These are phyloP conservation scores for Trapa bicornis DNA, from an alignment of 345 rosid genomes.

Conservation along the genomic window DNA sequence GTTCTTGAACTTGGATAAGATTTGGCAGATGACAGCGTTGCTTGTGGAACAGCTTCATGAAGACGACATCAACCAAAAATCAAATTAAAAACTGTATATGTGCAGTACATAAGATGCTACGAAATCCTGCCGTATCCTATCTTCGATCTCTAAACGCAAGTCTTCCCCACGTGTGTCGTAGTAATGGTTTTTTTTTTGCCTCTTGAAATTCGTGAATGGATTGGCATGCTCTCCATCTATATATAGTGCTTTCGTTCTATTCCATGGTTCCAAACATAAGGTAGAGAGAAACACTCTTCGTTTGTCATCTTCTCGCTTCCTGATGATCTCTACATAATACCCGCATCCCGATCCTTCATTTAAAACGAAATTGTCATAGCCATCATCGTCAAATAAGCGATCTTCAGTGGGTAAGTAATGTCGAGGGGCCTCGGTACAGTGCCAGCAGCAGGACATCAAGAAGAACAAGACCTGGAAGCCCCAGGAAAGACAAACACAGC, in stretches of 20 bases:
- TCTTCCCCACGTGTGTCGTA: not conserved
- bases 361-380: not conserved
- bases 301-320: too few relatives aligned
- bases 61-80: not conserved
- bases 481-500: constrained; percentile 28
- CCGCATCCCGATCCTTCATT: too few relatives aligned
- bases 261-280: too few relatives aligned
- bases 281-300: too few relatives aligned
- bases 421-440: not conserved
- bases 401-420: not conserved
- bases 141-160: not conserved
- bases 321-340: too few relatives aligned
- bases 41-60: not conserved
- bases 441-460: not conserved
- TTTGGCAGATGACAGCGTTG: not conserved
- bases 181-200: not conserved
- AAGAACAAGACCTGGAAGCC: not conserved
- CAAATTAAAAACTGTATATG: not conserved
- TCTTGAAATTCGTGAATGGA: not conserved
- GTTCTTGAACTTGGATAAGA: not conserved
- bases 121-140: not conserved
- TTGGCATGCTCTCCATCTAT: too few relatives aligned
- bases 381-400: not conserved
- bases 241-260: too few relatives aligned
- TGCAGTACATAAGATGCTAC: not conserved